A percentile compares a stretch with the other conserved stretches of the same genome.
phyloP scores from a whole-genome alignment of 164 flowering plant species.

The Paratinospora sagittata region DNA sequence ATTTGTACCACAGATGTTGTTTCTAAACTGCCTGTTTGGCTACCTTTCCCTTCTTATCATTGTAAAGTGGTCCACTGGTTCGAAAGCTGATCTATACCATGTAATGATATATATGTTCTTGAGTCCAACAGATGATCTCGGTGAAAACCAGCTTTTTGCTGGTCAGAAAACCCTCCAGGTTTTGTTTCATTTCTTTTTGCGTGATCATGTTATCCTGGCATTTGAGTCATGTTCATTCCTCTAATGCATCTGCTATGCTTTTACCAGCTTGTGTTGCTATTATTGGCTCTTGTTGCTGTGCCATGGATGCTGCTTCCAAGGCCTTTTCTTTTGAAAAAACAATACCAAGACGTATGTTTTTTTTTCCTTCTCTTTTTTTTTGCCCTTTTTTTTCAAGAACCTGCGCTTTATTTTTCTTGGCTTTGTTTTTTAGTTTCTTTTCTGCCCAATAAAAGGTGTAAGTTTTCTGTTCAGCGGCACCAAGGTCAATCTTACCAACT shows the following conservation, averaged over 20 bases:
- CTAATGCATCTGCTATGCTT: constrained; percentile 11
- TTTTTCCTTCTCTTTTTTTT: background rate
- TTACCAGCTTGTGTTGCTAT: constrained; percentile 58
- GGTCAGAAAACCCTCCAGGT: constrained; percentile 88
- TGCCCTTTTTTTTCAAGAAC: background rate
- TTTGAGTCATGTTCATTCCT: background rate
- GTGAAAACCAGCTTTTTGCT: constrained; percentile 91
- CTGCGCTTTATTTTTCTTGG: background rate
- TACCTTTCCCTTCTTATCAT: constrained; percentile 85
- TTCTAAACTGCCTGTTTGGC: constrained; percentile 86
- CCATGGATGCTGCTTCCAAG: constrained; percentile 99
- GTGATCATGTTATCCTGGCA: background rate
- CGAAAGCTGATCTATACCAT: constrained; percentile 90
- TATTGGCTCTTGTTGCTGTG: constrained; percentile 77
- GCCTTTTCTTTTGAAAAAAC: constrained; percentile 85
- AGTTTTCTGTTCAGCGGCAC: constrained; percentile 63
- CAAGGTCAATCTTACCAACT: constrained; percentile 65
- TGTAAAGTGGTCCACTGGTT: constrained; percentile 90
- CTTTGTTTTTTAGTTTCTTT: background rate
- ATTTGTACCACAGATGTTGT: constrained; percentile 88
- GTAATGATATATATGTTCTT: constrained; percentile 97
- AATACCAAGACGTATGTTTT: constrained; percentile 57
- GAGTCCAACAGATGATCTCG: constrained; percentile 93
- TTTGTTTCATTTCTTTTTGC: background rate
- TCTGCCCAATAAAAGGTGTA: background rate